phyloP scores from a whole-genome alignment of 345 rosid species.

The Linum tenue region DNA sequence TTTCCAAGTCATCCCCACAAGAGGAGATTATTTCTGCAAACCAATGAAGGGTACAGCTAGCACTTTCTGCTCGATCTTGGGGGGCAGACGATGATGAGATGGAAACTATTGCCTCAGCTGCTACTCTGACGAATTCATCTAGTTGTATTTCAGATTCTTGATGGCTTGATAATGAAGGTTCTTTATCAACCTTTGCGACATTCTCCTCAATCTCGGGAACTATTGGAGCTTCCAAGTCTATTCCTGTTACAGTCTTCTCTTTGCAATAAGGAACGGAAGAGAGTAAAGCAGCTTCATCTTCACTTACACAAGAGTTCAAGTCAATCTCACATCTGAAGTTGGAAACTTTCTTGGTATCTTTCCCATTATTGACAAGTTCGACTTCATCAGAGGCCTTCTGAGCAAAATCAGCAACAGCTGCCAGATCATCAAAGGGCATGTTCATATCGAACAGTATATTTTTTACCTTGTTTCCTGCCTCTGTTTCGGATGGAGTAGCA shows the following conservation, averaged over 20 bases:
- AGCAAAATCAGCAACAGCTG: constrained; percentile 32
- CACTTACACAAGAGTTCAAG: constrained; percentile 52
- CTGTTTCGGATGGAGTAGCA: constrained; percentile 30
- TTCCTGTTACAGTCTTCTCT: constrained; percentile 31
- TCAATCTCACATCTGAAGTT: constrained; percentile 48
- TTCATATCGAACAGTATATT: constrained; percentile 56
- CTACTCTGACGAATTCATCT: constrained; percentile 41
- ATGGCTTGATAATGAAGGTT: constrained; percentile 18
- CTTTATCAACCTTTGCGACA: constrained; percentile 25
- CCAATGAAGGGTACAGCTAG: constrained; percentile 46
- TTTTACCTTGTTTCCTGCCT: constrained; percentile 31
- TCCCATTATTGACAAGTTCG: constrained; percentile 27
- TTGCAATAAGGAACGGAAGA: constrained; percentile 22
- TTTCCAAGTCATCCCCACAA: constrained; percentile 43
- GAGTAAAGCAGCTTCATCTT: constrained; percentile 50
- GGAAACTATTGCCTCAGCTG: constrained; percentile 74
- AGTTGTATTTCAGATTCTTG: constrained; percentile 19
- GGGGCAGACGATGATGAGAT: constrained; percentile 38
- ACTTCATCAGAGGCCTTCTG: constrained; percentile 29
- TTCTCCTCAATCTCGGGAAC: constrained; percentile 46
- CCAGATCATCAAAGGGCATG: constrained; percentile 51
- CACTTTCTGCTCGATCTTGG: constrained; percentile 25
- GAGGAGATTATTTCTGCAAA: constrained; percentile 56
- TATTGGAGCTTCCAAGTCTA: constrained; percentile 76
- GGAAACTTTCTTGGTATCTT: constrained; percentile 21